Evolutionary conservation across 2,329 filamentous ascomycete species (phyloP).

Genomic region (Cordyceps cicadae): DNA sequence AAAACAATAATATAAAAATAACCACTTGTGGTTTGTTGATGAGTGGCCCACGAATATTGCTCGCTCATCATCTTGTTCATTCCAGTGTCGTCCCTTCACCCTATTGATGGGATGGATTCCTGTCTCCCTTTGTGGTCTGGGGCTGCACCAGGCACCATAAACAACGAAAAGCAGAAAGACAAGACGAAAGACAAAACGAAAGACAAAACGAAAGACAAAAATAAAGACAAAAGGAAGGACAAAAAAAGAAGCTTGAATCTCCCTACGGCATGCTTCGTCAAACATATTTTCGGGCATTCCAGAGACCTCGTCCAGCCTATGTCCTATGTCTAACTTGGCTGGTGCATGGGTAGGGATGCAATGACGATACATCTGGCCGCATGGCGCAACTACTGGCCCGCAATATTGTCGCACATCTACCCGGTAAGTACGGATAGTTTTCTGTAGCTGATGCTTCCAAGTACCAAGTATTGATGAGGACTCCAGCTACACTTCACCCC

Average conservation of each 20-base stretch:
- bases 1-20: neutral
- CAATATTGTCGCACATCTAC: neutral
- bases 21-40: neutral
- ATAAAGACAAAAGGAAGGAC: too few species aligned
- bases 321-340: too few species aligned
- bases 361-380: neutral
- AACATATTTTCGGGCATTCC: neutral
- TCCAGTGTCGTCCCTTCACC: neutral
- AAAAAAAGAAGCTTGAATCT: neutral
- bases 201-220: too few species aligned
- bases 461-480: too few species aligned
- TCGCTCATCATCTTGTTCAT: neutral
- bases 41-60: neutral
- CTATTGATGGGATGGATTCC: neutral
- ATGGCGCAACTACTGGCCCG: neutral
- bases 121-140: neutral
- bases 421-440: too few species aligned
- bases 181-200: too few species aligned
- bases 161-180: neutral
- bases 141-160: neutral
- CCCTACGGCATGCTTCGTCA: neutral
- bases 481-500: too few species aligned
- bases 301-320: neutral
- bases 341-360: too few species aligned
- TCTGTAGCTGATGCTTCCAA: too few species aligned